A percentile compares a stretch with the other conserved stretches of the same genome.
Conservation (phyloP, 345 rosid genomes). For the Populus euphratica region DNA sequence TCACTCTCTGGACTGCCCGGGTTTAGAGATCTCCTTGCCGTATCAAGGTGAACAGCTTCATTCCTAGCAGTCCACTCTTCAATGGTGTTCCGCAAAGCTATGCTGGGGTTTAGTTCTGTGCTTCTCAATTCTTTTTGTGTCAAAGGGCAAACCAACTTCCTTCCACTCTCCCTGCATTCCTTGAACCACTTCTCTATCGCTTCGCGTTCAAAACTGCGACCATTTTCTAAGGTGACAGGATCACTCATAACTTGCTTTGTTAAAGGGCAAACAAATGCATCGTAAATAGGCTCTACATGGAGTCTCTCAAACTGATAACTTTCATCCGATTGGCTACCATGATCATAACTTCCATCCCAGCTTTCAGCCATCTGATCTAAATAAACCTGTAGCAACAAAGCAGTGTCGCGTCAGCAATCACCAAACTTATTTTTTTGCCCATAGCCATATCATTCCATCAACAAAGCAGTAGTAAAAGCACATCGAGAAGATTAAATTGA, state of each 20-base stretch:
- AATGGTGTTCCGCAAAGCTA: slow-evolving; percentile 77
- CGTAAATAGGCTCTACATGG: slow-evolving; percentile 71
- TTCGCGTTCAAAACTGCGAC: slow-evolving; percentile 84
- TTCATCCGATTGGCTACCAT: slow-evolving; percentile 70
- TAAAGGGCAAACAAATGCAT: slow-evolving; percentile 86
- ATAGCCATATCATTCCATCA: background rate
- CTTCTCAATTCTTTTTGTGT: slow-evolving; percentile 60
- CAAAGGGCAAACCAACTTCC: slow-evolving; percentile 64
- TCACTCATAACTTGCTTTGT: slow-evolving; percentile 84
- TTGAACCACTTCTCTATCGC: slow-evolving; percentile 87
- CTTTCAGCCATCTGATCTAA: slow-evolving; percentile 51
- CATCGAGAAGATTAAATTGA: background rate
- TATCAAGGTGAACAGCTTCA: slow-evolving; percentile 78
- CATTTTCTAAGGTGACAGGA: slow-evolving; percentile 85
- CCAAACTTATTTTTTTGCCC: background rate
- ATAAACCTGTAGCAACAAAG: slow-evolving; percentile 20
- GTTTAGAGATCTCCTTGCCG: slow-evolving; percentile 66
- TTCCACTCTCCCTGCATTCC: slow-evolving; percentile 65
- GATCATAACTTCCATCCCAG: slow-evolving; percentile 62
- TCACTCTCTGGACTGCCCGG: slow-evolving; percentile 61
- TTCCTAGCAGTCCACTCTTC: slow-evolving; percentile 97
- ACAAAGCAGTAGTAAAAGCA: background rate
- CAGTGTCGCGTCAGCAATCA: background rate
- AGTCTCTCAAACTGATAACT: slow-evolving; percentile 60
- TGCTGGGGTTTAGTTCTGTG: slow-evolving; percentile 66